Base-by-base conservation (phyloP, 164 flowering plant genomes). In the Magnolia kwangsiensis region DNA sequence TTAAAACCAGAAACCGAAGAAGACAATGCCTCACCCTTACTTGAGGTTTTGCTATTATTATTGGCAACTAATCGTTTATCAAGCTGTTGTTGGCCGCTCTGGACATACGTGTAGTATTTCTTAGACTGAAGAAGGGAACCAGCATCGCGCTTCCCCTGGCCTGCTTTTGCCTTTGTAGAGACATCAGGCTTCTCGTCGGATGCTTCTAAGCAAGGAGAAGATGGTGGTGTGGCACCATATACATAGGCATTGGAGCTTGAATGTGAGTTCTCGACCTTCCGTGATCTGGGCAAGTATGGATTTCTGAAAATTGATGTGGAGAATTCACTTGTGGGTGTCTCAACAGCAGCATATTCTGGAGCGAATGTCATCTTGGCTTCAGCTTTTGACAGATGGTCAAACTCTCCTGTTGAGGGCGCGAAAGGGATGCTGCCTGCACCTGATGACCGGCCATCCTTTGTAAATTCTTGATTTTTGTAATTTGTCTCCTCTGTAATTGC, bases 341-440 rank as follows among this genome's bases (percentile, higher is more conserved):
- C 96, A 74, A 96, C 90, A 37, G 98, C 97, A 79, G 95, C 92
- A 87, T 90, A 96, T 84, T 96, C 98, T 19, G 90, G 87, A 84
- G 99, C 97, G 88, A 91, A 91, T 73, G 97, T 87, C 94, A 93
- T 85, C 82, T 88, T 74, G 51, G 98, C 99, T 87, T 96, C 99
- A 74, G 88, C 89, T 85, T 94, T 96, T 8, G 88, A 84, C 50
- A 93, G 78, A 81, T 92, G 91, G 77, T 92, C 92, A 82, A 90
- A 91, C 84, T 91, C 98, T 68, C 89, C 83, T 2, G 80, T 75
- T 69, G 86, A 78, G 72, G 85, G 74, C 45, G 86, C 85, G 29
- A 83, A 82, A 70, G 86, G 74, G 71, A 72, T 73, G 80, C 74
- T 83, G 61, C 67, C 81, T 49, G 82, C 85, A 79, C 75, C 92